These are phyloP conservation scores for Sporothrix curviconia DNA, from an alignment of 2,329 filamentous ascomycete genomes.

Conservation along the genomic window DNA sequence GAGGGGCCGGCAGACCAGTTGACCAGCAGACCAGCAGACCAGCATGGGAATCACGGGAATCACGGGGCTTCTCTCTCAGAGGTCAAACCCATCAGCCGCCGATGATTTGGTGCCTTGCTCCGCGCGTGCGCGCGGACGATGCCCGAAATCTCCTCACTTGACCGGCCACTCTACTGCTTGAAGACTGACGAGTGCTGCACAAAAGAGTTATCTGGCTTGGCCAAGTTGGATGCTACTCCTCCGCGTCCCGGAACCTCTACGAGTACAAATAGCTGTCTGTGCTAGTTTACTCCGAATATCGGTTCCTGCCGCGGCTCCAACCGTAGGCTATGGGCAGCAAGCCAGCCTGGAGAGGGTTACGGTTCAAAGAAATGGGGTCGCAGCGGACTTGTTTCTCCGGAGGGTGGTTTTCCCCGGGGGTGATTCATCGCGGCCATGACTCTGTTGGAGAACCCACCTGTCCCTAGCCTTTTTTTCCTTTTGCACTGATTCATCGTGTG, in stretches of 20 bases:
- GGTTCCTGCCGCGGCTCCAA: background rate
- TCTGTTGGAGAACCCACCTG: too few relatives aligned
- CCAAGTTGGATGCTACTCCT: background rate
- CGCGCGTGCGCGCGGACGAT: too few relatives aligned
- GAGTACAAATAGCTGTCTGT: too few relatives aligned
- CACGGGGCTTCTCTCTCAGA: too few relatives aligned
- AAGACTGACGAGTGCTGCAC: background rate
- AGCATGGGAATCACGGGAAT: too few relatives aligned
- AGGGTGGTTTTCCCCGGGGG: background rate
- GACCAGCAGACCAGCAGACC: background rate
- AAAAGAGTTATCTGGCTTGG: too few relatives aligned
- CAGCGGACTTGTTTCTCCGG: constrained; percentile 11
- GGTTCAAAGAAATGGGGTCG: background rate
- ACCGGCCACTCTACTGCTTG: background rate
- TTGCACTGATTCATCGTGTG: too few relatives aligned
- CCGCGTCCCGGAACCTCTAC: too few relatives aligned
- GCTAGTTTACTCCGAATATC: background rate
- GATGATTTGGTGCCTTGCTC: too few relatives aligned
- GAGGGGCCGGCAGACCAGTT: background rate
- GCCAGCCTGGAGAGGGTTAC: background rate
- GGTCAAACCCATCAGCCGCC: background rate
- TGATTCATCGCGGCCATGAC: constrained; percentile 3
- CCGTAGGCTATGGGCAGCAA: too few relatives aligned
- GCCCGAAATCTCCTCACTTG: background rate
- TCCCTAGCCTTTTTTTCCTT: too few relatives aligned